Percentiles rank a stretch among this genome's conserved stretches.
Conservation (phyloP, 192 early-diverging fungal species). For the Allomyces macrogynus region DNA sequence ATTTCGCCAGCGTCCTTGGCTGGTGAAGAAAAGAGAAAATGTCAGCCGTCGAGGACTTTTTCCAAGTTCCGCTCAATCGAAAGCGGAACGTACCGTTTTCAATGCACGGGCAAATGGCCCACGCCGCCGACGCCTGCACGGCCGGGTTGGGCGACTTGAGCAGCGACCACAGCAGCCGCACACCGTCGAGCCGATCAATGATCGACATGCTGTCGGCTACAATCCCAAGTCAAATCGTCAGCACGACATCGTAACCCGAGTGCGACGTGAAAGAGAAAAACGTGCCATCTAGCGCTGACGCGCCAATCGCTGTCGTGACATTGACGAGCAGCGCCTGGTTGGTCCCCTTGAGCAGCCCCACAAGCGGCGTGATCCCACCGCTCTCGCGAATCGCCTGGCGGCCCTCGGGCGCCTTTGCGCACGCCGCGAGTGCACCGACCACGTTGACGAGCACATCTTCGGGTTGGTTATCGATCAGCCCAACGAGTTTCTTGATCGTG, state of each 20-base stretch:
- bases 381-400: conserved; percentile 29
- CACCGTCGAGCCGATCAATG: conserved; percentile 41
- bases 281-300: conserved; percentile 31
- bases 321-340: conserved; percentile 38
- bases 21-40: neutral
- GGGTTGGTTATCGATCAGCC: conserved; percentile 43
- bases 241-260: no score
- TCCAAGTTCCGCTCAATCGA: no score
- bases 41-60: no score
- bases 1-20: conserved; percentile 48
- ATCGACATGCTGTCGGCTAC: conserved; percentile 40
- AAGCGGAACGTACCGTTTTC: conserved; percentile 29
- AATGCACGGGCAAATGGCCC: conserved; percentile 47
- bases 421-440: conserved; percentile 39
- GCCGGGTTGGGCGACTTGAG: conserved; percentile 34
- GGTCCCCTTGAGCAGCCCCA: conserved; percentile 34
- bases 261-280: neutral
- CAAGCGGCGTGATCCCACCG: conserved; percentile 37
- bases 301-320: conserved; percentile 40
- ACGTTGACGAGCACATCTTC: conserved; percentile 47
- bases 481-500: conserved; percentile 40
- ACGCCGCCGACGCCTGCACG: conserved; percentile 40
- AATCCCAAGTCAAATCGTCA: neutral
- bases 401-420: conserved; percentile 43
- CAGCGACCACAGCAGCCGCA: conserved; percentile 42